phyloP scores from a whole-genome alignment of 106 monocot species.

The Alisma plantagoaquatica region DNA sequence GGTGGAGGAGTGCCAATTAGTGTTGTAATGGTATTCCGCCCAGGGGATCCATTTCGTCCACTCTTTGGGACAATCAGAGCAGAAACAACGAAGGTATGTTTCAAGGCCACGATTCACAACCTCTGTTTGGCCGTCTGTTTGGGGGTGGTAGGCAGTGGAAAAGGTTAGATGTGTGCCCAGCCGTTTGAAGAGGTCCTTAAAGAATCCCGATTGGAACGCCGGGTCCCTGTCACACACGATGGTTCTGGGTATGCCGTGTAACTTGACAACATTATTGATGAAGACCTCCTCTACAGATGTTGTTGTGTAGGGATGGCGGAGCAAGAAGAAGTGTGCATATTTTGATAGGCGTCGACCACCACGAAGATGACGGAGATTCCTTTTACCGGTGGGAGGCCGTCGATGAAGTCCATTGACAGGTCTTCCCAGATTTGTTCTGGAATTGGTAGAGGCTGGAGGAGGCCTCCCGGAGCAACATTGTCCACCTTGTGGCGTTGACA shows the following conservation, averaged over 20 bases:
- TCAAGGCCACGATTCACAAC: background rate
- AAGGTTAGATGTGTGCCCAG: background rate
- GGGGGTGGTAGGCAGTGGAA: background rate
- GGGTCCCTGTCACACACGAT: background rate
- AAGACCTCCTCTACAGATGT: background rate
- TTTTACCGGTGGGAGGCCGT: background rate
- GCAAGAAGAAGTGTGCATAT: background rate
- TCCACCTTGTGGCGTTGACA: background rate
- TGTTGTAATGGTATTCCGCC: background rate
- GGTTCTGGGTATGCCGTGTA: background rate
- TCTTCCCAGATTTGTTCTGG: background rate
- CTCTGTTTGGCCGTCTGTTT: conserved; percentile 11
- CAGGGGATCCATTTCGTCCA: background rate
- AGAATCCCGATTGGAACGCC: conserved; percentile 1
- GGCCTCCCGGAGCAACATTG: background rate
- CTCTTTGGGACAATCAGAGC: background rate
- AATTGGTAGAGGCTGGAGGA: background rate
- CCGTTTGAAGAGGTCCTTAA: background rate
- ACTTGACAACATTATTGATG: background rate
- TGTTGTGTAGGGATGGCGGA: background rate
- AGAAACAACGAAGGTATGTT: background rate
- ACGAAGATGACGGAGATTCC: background rate
- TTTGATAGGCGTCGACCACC: conserved; percentile 2
- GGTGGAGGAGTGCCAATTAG: background rate
- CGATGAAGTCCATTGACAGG: conserved; percentile 2